A percentile compares a stretch with the other conserved stretches of the same genome.
These are phyloP conservation scores for Russula compacta DNA, from an alignment of 768 basidiomycete genomes.

Conservation along the genomic window DNA sequence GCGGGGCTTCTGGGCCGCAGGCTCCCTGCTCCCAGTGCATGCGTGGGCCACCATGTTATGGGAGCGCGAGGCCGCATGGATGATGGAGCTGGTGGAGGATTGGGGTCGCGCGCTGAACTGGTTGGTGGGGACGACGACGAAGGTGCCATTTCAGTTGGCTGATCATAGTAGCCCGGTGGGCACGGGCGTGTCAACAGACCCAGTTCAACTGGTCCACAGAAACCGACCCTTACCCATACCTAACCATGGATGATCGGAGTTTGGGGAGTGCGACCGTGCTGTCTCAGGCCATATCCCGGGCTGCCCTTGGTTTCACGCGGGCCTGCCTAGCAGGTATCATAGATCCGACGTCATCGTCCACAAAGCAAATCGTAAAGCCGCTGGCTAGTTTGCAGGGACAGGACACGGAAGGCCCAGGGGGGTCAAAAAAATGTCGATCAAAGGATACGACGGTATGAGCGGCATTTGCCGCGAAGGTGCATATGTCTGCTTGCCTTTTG, in stretches of 20 bases:
- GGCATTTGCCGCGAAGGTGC: constrained; percentile 28
- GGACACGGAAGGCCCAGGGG: constrained; percentile 33
- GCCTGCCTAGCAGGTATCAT: constrained; percentile 35
- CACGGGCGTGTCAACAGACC: too few relatives aligned
- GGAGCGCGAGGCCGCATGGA: too few relatives aligned
- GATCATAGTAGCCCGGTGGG: too few relatives aligned
- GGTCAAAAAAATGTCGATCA: constrained; percentile 34
- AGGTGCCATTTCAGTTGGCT: too few relatives aligned
- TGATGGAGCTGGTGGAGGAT: too few relatives aligned
- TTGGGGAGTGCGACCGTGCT: constrained; percentile 4
- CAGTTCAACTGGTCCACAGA: too few relatives aligned
- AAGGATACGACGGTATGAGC: constrained; percentile 36
- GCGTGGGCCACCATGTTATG: too few relatives aligned
- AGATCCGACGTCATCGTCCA: constrained; percentile 38
- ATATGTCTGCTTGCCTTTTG: not conserved
- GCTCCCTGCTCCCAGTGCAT: too few relatives aligned
- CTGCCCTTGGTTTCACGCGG: not conserved
- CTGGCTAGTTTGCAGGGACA: constrained; percentile 38
- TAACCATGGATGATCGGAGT: constrained; percentile 8
- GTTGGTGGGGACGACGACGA: too few relatives aligned
- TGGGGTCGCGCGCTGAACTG: too few relatives aligned
- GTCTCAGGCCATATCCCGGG: not conserved
- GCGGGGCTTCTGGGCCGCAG: too few relatives aligned
- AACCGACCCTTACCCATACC: too few relatives aligned
- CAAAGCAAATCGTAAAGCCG: constrained; percentile 19